Percentiles rank a stretch among this genome's conserved stretches.
Evolutionary conservation across 164 flowering plant genomes (phyloP).

Genomic region (Magnolia kwangsiensis): DNA sequence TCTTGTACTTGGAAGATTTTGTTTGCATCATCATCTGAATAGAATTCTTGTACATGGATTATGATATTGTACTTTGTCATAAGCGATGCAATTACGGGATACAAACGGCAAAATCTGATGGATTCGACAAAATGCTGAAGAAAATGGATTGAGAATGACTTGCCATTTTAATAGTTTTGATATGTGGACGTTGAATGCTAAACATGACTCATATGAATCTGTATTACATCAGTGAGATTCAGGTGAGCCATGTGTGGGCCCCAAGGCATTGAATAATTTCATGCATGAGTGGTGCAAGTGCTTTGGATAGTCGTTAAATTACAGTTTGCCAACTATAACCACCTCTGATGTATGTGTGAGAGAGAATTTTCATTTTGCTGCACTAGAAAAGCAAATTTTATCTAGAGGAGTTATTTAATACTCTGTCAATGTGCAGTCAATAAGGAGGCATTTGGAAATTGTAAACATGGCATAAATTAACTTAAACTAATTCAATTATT

Average conservation of each 20-base stretch:
- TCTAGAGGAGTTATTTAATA: no score
- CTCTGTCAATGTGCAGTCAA: no score
- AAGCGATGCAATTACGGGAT: neutral
- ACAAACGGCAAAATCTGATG: neutral
- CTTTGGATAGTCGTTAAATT: neutral
- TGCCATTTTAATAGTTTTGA: neutral
- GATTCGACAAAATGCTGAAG: neutral
- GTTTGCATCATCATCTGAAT: neutral
- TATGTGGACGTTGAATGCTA: neutral
- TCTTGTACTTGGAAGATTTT: constrained; percentile 3
- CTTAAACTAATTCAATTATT: no score
- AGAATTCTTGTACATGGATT: neutral
- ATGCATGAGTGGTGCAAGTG: neutral
- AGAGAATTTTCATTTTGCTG: neutral
- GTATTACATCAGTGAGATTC: constrained; percentile 4
- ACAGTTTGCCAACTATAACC: neutral
- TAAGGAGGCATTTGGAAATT: no score
- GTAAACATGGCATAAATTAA: no score
- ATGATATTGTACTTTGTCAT: neutral
- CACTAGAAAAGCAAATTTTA: no score
- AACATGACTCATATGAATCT: neutral
- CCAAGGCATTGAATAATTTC: neutral
- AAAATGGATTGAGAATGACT: neutral
- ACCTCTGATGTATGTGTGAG: neutral
- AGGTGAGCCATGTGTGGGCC: neutral